Base-by-base conservation (phyloP, 257 asterid genomes). In the Cruciata laevipes region DNA sequence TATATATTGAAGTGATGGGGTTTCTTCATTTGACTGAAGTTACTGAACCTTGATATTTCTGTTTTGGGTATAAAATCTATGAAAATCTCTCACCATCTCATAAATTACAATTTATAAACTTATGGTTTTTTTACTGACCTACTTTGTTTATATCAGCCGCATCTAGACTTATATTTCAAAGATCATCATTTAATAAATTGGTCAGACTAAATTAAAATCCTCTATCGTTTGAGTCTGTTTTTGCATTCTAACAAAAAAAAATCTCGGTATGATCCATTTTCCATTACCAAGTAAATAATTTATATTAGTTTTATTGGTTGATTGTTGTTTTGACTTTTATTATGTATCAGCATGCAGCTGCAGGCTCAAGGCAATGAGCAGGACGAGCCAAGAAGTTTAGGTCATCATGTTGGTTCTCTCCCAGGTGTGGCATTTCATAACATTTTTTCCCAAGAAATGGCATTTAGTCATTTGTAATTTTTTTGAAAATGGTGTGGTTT, bases 331-430 rank as follows among this genome's bases (percentile, higher is more conserved):
- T 60, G 3, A 18, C 32, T 65, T 65, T 40, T 42, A 6, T 7
- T 21, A 23, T 65, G 14, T 44, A 24, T 27, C 61, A 89, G 96
- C 77, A 76, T 84, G 79, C 73, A 69, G 66, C 79, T 80, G 57
- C 57, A 76, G 69, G 77, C 67, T 73, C 87, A 76, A 67, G 96
- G 87, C 20, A 75, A 51, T 51, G 96, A 89, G 63, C 82, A 63
- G 74, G 96, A 87, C 8, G 92, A 83, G 38, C 53, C 80, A 58
- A 64, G 69, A 71, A 76, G 75, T 70, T 75, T 82, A 64, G 76
- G 62, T 65, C 79, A 75, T 61, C 89, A 79, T 53, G 71, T 81
- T 35, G 87, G 83, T 61, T 81, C 93, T 66, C 90, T 90, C 65
- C 79, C 88, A 16, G 86, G 95, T 80, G 30, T 49, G 66, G 38